Base-by-base conservation (phyloP, 208 protist genomes). In the Leishmania amazonensis region DNA sequence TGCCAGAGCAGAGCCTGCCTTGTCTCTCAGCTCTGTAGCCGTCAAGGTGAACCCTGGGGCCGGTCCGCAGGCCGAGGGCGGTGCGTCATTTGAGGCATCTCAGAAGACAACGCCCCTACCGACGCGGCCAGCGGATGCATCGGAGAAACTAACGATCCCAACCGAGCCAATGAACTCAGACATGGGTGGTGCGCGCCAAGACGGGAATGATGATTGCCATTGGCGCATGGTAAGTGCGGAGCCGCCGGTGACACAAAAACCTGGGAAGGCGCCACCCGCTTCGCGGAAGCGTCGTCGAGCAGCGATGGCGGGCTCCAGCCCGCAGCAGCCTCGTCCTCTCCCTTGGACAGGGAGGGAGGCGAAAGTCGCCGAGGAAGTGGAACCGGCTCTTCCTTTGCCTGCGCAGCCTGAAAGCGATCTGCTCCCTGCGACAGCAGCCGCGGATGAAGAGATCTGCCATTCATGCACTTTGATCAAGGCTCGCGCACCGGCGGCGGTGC, bases 231-330 rank as follows among this genome's bases (percentile, higher is more conserved):
- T 28, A 6, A 45, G 53, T 21, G 51, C 31, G 31, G 73, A 11
- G 51, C 19, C 19, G 47, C n/a, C 31, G 19, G 31, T 28, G 17
- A 40, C 11, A 28, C 28, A 24, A 38, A 19, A 57, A 19, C 42
- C n/a, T 68, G 60, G 40, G 11, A 76, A 77, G 11, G 15, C 51
- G 24, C 58, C 81, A 35, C 45, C 24, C n/a, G 42, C 58, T 53
- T 47, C 76, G 15, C 81, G 76, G 4, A 85, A 81, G 70, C 81
- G 81, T 17, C 53, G 68, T 38, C 75, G 75, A 13, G 75, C 47
- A 0, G 54, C 68, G 35, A n/a, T 80, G 54, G 57, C 70, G 1
- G 70, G 67, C 13, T 57, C 76, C 0, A n/a, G 38, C 38, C 58
- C 45, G 51, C 60, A 42, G 54, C 28, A 57, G 38, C 75, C 13